A percentile compares a stretch with the other conserved stretches of the same genome.
Conservation (phyloP, 2,329 filamentous ascomycete species). For the Neopestalotiopsis sp. region DNA sequence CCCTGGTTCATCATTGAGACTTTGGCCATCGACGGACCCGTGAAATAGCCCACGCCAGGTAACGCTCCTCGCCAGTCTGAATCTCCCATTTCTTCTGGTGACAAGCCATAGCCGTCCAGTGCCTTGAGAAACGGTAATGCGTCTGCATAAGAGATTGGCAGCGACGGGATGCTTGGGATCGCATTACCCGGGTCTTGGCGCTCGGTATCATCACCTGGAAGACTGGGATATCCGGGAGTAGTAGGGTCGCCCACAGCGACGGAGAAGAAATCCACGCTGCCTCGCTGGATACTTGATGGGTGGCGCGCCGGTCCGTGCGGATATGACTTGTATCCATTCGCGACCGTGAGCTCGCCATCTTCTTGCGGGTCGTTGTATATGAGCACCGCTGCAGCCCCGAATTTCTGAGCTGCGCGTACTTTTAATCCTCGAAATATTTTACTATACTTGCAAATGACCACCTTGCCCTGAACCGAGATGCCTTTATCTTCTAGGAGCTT, state of each 20-base stretch:
- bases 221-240: slow-evolving; percentile 75
- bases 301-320: slow-evolving; percentile 73
- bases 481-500: slow-evolving; percentile 55
- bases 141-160: slow-evolving; percentile 74
- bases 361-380: slow-evolving; percentile 75
- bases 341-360: slow-evolving; percentile 69
- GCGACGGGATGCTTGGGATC: slow-evolving; percentile 57
- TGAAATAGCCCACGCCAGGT: slow-evolving; percentile 22
- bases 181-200: slow-evolving; percentile 61
- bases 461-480: slow-evolving; percentile 63
- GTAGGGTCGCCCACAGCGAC: slow-evolving; percentile 62
- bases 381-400: slow-evolving; percentile 71
- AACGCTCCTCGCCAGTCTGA: slow-evolving; percentile 22
- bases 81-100: slow-evolving; percentile 37
- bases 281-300: slow-evolving; percentile 73
- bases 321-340: slow-evolving; percentile 69
- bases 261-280: slow-evolving; percentile 71
- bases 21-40: slow-evolving; percentile 37
- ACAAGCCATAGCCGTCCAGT: slow-evolving; percentile 66
- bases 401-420: slow-evolving; percentile 72
- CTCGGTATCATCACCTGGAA: slow-evolving; percentile 62
- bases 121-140: slow-evolving; percentile 70
- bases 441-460: slow-evolving; percentile 73
- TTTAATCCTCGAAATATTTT: slow-evolving; percentile 74
- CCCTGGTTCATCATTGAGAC: slow-evolving; percentile 61